Percentiles rank a stretch among this genome's conserved stretches.
Evolutionary conservation across 257 asterid genomes (phyloP).

Genomic region (Solanum sitiens): DNA sequence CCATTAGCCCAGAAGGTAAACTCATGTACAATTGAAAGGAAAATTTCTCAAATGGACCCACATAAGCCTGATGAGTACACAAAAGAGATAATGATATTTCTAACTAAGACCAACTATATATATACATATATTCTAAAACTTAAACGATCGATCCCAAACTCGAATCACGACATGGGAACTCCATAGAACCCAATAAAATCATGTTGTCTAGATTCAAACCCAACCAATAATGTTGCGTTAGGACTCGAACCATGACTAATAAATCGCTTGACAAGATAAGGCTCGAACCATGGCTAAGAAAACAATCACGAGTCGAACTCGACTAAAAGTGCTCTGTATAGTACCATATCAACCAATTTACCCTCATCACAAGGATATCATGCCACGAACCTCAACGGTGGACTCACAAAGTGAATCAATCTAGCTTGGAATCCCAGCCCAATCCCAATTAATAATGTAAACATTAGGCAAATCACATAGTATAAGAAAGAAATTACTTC

Average conservation of each 20-base stretch:
- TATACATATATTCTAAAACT: too few relatives aligned
- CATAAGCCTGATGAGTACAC: not conserved
- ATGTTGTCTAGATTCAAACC: not conserved
- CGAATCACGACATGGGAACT: not conserved
- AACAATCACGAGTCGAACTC: not conserved
- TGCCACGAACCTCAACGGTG: not conserved
- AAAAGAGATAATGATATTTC: not conserved
- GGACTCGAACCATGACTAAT: not conserved
- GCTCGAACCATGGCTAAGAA: not conserved
- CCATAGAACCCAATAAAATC: not conserved
- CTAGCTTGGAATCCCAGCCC: not conserved
- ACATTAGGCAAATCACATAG: too few relatives aligned
- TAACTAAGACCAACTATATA: not conserved
- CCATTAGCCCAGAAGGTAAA: not conserved
- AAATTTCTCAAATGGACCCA: not conserved
- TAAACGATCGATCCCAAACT: not conserved
- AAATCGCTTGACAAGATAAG: too few relatives aligned
- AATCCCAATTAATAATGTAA: not conserved
- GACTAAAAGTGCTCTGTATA: not conserved
- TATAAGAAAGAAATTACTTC: too few relatives aligned
- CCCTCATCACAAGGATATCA: not conserved
- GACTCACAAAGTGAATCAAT: not conserved
- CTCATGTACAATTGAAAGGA: not conserved
- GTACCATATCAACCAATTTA: not conserved
- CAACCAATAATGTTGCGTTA: not conserved